Percentiles rank a stretch among this genome's conserved stretches.
phyloP scores from a whole-genome alignment of 1,139 yeast genomes.

The Yamadazyma friedrichii region DNA sequence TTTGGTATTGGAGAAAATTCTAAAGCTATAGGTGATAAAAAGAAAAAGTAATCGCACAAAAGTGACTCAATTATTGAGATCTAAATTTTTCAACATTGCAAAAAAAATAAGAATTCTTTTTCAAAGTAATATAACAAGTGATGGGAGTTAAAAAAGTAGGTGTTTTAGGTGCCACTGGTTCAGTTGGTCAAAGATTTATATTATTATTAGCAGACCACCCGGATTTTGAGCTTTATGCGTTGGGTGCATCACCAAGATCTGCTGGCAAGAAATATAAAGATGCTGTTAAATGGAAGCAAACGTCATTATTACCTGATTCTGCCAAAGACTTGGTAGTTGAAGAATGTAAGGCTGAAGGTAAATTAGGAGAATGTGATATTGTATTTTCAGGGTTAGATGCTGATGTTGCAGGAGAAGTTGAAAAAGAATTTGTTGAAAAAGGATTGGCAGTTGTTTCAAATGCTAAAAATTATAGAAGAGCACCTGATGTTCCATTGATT shows the following conservation, averaged over 20 bases:
- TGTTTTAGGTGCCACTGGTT: slow-evolving; percentile 96
- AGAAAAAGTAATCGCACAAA: background rate
- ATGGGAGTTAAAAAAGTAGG: slow-evolving; percentile 56
- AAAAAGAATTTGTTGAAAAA: slow-evolving; percentile 74
- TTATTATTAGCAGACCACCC: slow-evolving; percentile 84
- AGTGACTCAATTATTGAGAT: slow-evolving; percentile 3
- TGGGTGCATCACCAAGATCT: slow-evolving; percentile 93
- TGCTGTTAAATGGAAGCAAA: slow-evolving; percentile 95
- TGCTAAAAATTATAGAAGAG: slow-evolving; percentile 95
- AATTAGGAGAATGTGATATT: slow-evolving; percentile 85
- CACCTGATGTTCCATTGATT: slow-evolving; percentile 80
- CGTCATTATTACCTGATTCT: slow-evolving; percentile 69
- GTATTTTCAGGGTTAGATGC: slow-evolving; percentile 95
- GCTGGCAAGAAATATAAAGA: slow-evolving; percentile 86
- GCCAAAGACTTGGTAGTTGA: slow-evolving; percentile 65
- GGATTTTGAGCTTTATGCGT: slow-evolving; percentile 75
- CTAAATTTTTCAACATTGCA: background rate
- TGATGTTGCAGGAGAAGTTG: slow-evolving; percentile 91
- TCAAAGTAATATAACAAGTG: background rate
- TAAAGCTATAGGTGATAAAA: background rate
- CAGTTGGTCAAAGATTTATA: slow-evolving; percentile 96
- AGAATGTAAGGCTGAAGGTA: slow-evolving; percentile 71
- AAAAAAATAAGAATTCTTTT: background rate
- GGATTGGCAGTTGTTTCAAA: slow-evolving; percentile 88
- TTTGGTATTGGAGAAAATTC: no score